Evolutionary conservation across 2,329 filamentous ascomycete genomes (phyloP), one percentile per base, ranked within the genome.

Genomic region (Lecanosticta acicola): DNA sequence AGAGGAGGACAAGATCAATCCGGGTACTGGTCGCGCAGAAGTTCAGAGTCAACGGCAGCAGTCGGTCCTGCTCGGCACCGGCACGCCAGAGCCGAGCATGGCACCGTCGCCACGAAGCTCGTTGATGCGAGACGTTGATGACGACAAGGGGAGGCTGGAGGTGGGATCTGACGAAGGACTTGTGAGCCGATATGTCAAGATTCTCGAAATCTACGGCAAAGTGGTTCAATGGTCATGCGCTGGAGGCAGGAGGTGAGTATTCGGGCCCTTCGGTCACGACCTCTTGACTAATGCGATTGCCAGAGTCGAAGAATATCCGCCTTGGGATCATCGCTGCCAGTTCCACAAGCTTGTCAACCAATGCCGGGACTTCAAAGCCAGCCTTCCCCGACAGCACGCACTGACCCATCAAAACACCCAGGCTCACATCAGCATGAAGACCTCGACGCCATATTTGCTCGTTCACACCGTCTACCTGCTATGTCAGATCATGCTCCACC

Each of bases 401-500:
- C 73, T 84, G 41, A 82, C 75, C 1, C 67, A 73, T 4, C 72
- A 73, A 33, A 86, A 85, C 59, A 81, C 81, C 35, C 77, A 79
- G 55, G 79, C 77, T 18, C 82, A 86, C 57, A 80, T 84, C 55
- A 79, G 78, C 49, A 74, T 79, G 44, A 74, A 79, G 34, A 79
- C 78, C 1, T 79, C 79, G 1, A 81, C 80, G 37, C 75, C 77
- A 5, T 87, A 83, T 58, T 77, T 81, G 8, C 74, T 84, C 3
- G 68, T 87, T 44, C 84, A 87, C 57, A 80, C 81, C 55, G 74
- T 85, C 1, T 76, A 79, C 48, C 76, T 77, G 1, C 69, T 86
- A 2, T 85, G 80, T 59, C 74, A 77, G 45, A 81, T 87, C 51
- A 79, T 84, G 68, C 70, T 86, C 20, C 80, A 85, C 57, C 73